Base-by-base conservation (phyloP, 1,284 basidiomycete species). In the Anthracocystis panici-leucophaei region DNA sequence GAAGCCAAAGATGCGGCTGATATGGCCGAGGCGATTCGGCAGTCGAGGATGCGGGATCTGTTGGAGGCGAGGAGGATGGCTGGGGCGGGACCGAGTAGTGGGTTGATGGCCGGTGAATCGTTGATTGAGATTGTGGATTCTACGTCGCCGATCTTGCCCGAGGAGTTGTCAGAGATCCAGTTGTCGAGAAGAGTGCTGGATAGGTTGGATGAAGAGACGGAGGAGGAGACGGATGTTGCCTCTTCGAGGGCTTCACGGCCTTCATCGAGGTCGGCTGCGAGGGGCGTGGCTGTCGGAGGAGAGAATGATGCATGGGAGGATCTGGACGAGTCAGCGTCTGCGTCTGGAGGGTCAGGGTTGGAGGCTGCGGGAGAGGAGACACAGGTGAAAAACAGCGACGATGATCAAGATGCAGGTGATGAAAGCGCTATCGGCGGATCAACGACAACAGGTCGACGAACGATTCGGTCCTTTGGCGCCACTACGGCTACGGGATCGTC, bases 131-230 rank as follows among this genome's bases (percentile, higher is more conserved):
- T 61, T 33, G 61, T 67, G 16, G 64, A 69, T 56, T 74, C 79
- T 2, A 68, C 65, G 9, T 42, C 53, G 23, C 71, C 66, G 5
- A 65, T 75, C 25, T 60, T 58, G 35, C 59, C 59, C 16, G 65
- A 71, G 25, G 65, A 66, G 56, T 31, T 65, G 46, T 51, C 55
- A 12, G 73, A 75, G 45, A 63, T 77, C 11, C 57, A 70, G 53
- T 40, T 73, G 50, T 67, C 73, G 41, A 67, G 77, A 29, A 61
- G 80, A 21, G 77, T 81, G 18, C 51, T 82, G 38, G 79, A 77
- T 21, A 50, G 80, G 48, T 57, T 82, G 20, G 80, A 82, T 44
- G 80, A 82, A 48, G 80, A 82, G 65, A 82, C 80, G 12, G 80
- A 82, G 52, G 80, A 82, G 38, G 80, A 82, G 42, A 82, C 80